Conservation (phyloP, 805 yeast genomes). For the Zygosaccharomyces siamensis region DNA sequence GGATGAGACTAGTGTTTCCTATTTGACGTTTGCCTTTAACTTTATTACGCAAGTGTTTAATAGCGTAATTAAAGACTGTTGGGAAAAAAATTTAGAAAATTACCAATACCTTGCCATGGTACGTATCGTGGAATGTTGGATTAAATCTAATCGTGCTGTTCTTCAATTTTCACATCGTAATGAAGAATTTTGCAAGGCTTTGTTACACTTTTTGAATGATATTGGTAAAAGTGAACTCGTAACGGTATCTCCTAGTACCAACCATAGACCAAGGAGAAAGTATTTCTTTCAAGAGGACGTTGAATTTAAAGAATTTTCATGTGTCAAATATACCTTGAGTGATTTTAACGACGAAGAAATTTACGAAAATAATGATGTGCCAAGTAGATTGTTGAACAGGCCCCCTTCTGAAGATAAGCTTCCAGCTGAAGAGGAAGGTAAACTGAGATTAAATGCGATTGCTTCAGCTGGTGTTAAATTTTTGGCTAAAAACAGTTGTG, state of each 20-base stretch:
- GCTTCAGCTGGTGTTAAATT: constrained; percentile 18
- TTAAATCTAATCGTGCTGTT: constrained; percentile 46
- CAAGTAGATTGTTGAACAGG: constrained; percentile 21
- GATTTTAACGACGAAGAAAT: constrained; percentile 54
- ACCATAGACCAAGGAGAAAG: constrained; percentile 42
- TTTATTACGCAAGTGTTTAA: constrained; percentile 37
- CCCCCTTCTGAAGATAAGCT: constrained; percentile 11
- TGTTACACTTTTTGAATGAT: constrained; percentile 33
- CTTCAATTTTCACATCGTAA: constrained; percentile 35
- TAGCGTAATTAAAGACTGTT: constrained; percentile 30
- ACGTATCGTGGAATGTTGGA: constrained; percentile 54
- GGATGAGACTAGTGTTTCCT: constrained; percentile 13
- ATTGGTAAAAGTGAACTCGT: constrained; percentile 18
- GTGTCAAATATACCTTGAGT: constrained; percentile 48
- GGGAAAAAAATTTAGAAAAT: constrained; percentile 21
- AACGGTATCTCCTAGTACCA: neutral
- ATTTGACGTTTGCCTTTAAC: constrained; percentile 41
- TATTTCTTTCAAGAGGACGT: constrained; percentile 65
- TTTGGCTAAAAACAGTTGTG: constrained; percentile 18
- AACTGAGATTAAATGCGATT: constrained; percentile 17
- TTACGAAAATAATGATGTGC: constrained; percentile 12
- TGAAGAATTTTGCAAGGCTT: constrained; percentile 29
- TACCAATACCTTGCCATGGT: constrained; percentile 36
- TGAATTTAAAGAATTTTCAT: constrained; percentile 52
- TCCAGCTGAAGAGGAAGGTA: constrained; percentile 9